A percentile compares a stretch with the other conserved stretches of the same genome.
These are phyloP conservation scores for Phialophora tarda DNA, from an alignment of 2,329 filamentous ascomycete species.

Conservation along the genomic window DNA sequence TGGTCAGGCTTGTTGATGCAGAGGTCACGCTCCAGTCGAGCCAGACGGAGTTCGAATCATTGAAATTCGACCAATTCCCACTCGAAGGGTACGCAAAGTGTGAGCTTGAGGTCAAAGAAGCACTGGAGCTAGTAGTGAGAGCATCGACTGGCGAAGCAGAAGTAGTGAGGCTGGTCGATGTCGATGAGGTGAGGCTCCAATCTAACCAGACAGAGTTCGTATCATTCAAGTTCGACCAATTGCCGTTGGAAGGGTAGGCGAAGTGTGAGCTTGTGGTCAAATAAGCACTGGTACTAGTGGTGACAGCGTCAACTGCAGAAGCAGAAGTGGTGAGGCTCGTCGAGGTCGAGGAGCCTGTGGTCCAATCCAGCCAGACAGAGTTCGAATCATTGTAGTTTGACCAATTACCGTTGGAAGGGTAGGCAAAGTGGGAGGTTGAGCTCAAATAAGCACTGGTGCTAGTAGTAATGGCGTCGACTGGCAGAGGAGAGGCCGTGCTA, in stretches of 20 bases:
- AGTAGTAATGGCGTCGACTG: conserved; percentile 13
- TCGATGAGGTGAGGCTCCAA: conserved; percentile 2
- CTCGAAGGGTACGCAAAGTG: neutral
- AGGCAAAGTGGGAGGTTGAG: conserved; percentile 6
- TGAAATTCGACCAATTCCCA: neutral
- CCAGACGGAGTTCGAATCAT: conserved; percentile 3
- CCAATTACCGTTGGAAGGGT: conserved; percentile 11
- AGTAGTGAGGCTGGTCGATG: neutral
- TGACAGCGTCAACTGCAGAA: conserved; percentile 13
- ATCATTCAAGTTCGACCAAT: conserved; percentile 7
- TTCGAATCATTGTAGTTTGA: conserved; percentile 4
- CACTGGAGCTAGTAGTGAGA: neutral
- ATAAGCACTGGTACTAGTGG: conserved; percentile 10
- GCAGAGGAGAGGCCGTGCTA: conserved; percentile 2
- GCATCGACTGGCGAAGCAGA: conserved; percentile 8
- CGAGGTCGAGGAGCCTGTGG: neutral
- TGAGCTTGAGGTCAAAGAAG: neutral
- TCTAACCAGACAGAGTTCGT: conserved; percentile 12
- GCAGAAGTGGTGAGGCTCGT: neutral
- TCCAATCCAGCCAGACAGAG: conserved; percentile 15
- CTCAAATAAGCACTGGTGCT: conserved; percentile 11
- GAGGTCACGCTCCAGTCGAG: neutral
- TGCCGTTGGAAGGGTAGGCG: conserved; percentile 6
- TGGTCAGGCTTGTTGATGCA: neutral
- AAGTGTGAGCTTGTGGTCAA: conserved; percentile 4